These are phyloP conservation scores for Penicillium pulvis DNA, from an alignment of 495 filamentous ascomycete genomes.

Conservation along the genomic window DNA sequence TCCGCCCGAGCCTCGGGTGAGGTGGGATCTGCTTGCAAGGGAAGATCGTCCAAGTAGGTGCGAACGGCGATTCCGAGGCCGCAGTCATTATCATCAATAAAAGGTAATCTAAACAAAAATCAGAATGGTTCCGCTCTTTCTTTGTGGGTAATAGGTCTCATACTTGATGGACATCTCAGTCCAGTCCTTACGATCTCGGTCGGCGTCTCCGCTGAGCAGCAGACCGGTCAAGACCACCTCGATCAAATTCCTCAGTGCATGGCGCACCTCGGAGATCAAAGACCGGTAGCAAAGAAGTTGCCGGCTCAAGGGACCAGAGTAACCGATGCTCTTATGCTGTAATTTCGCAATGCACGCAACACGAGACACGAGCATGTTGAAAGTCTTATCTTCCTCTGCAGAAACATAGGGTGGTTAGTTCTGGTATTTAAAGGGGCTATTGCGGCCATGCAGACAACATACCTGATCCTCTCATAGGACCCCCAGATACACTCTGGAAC, in stretches of 20 bases:
- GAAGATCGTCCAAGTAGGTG: slow-evolving; percentile 86
- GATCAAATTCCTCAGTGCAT: slow-evolving; percentile 74
- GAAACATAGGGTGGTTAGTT: slow-evolving; percentile 1
- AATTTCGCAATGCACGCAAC: slow-evolving; percentile 81
- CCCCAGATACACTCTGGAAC: slow-evolving; percentile 61
- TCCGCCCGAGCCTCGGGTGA: slow-evolving; percentile 61
- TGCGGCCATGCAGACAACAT: slow-evolving; percentile 15
- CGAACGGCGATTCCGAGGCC: slow-evolving; percentile 88
- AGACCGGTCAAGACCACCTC: slow-evolving; percentile 79
- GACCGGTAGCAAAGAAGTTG: slow-evolving; percentile 87
- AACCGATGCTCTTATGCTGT: slow-evolving; percentile 81
- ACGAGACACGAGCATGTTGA: slow-evolving; percentile 79
- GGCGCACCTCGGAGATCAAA: slow-evolving; percentile 75
- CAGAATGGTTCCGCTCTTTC: slow-evolving; percentile 7
- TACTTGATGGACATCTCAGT: slow-evolving; percentile 72
- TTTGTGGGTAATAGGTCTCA: slow-evolving; percentile 27
- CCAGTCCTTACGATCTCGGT: slow-evolving; percentile 70
- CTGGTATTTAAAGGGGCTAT: not conserved
- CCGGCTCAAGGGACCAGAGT: slow-evolving; percentile 91
- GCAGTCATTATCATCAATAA: slow-evolving; percentile 80
- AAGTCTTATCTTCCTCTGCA: slow-evolving; percentile 64
- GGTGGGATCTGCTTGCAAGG: slow-evolving; percentile 53
- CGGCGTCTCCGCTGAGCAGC: slow-evolving; percentile 75
- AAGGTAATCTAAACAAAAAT: slow-evolving; percentile 71
- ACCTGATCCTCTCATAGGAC: slow-evolving; percentile 60